These are phyloP conservation scores for Puccinia polysora DNA, from an alignment of 1,284 basidiomycete genomes.

Conservation along the genomic window DNA sequence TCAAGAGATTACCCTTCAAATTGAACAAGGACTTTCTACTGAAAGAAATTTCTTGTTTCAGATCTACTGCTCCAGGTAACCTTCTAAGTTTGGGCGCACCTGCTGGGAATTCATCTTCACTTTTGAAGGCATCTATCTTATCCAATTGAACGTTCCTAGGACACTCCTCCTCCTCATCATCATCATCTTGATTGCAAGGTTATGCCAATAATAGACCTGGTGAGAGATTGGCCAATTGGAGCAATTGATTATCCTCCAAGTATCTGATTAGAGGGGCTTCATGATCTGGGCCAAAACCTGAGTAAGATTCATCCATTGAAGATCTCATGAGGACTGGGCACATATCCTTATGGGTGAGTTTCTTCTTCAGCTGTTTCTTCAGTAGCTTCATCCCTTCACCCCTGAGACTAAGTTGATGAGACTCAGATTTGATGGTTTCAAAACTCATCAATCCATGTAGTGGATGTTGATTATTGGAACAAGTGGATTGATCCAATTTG, in stretches of 20 bases:
- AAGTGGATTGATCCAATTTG: background rate
- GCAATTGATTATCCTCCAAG: constrained; percentile 12
- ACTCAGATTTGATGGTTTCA: constrained; percentile 43
- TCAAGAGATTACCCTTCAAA: constrained; percentile 24
- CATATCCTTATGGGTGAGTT: constrained; percentile 30
- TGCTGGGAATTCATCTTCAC: constrained; percentile 46
- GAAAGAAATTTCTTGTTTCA: constrained; percentile 51
- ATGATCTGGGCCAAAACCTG: constrained; percentile 17
- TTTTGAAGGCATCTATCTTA: constrained; percentile 50
- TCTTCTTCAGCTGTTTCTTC: constrained; percentile 33
- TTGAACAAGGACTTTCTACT: constrained; percentile 28
- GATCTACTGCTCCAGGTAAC: constrained; percentile 48
- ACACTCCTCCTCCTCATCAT: background rate
- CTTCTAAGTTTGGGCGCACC: constrained; percentile 48
- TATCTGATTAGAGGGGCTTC: constrained; percentile 1
- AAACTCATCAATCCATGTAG: constrained; percentile 38
- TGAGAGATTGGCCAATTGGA: background rate
- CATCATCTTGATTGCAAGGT: background rate
- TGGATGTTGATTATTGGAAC: constrained; percentile 7
- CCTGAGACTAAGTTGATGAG: constrained; percentile 15
- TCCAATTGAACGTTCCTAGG: constrained; percentile 49
- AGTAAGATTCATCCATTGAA: constrained; percentile 22
- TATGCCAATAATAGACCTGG: background rate
- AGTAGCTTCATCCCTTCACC: constrained; percentile 24
- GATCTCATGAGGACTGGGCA: constrained; percentile 28